Evolutionary conservation across 2,329 filamentous ascomycete genomes (phyloP).

Genomic region (Penicillium sp.): DNA sequence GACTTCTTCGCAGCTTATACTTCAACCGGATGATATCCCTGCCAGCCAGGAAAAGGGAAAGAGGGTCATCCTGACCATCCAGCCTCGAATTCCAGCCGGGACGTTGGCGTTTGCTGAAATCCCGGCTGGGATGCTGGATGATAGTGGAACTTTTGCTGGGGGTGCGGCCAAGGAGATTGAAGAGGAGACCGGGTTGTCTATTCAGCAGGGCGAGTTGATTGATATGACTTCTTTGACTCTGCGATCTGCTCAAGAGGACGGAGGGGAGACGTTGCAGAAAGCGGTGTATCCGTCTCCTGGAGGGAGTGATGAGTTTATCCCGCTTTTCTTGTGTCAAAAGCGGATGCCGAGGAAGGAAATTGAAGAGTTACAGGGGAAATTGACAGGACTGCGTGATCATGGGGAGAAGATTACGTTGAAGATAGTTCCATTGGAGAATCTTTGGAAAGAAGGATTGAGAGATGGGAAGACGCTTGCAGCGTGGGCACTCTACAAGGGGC

Average conservation of each 20-base stretch:
- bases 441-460: slow-evolving; percentile 53
- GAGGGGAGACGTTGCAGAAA: slow-evolving; percentile 42
- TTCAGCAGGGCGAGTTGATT: slow-evolving; percentile 48
- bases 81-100: slow-evolving; percentile 55
- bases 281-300: slow-evolving; percentile 54
- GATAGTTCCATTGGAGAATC: slow-evolving; percentile 47
- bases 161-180: slow-evolving; percentile 55
- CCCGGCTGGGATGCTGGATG: slow-evolving; percentile 59
- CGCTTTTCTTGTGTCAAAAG: slow-evolving; percentile 54
- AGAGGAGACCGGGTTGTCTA: slow-evolving; percentile 54
- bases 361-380: slow-evolving; percentile 48
- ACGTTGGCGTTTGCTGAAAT: slow-evolving; percentile 54
- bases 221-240: slow-evolving; percentile 53
- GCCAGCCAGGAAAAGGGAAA: slow-evolving; percentile 41
- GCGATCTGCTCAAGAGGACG: slow-evolving; percentile 16
- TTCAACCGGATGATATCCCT: slow-evolving; percentile 51
- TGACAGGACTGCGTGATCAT: slow-evolving; percentile 53
- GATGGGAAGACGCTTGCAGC: slow-evolving; percentile 56
- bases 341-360: slow-evolving; percentile 47
- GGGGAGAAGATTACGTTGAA: slow-evolving; percentile 58
- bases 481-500: slow-evolving; percentile 52
- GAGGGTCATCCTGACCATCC: slow-evolving; percentile 52
- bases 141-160: slow-evolving; percentile 50
- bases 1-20: slow-evolving; percentile 43
- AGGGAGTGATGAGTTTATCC: slow-evolving; percentile 57